Evolutionary conservation across 345 rosid species (phyloP).

Genomic region (Salix brachista): DNA sequence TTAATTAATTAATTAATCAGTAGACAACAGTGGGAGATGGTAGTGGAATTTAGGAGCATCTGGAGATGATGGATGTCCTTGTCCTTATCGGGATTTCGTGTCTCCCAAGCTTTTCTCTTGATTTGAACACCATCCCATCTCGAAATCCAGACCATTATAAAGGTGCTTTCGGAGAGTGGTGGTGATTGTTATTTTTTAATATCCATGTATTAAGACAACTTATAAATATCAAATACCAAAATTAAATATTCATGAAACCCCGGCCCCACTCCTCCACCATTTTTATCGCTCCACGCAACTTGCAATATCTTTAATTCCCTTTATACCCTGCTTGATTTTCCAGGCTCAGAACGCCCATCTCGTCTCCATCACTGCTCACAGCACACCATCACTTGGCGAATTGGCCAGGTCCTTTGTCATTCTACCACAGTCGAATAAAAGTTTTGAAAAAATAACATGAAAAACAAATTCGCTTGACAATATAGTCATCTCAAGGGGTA

Average conservation of each 20-base stretch:
- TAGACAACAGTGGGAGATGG: not conserved
- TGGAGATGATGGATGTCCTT: conserved; percentile 14
- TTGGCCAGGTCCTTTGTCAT: no score
- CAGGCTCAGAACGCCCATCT: not conserved
- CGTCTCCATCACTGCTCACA: not conserved
- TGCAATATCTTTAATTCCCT: not conserved
- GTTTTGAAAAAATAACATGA: no score
- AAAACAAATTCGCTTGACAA: no score
- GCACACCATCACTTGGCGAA: no score
- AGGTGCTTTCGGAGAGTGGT: no score
- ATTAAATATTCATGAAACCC: no score
- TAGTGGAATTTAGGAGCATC: not conserved
- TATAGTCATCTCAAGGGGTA: not conserved
- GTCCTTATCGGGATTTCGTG: conserved; percentile 25
- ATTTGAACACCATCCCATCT: not conserved
- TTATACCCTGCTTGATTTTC: not conserved
- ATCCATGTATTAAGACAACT: no score
- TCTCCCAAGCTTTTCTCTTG: conserved; percentile 1
- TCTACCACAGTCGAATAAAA: no score
- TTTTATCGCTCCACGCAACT: not conserved
- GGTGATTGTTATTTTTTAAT: no score
- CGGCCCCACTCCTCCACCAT: not conserved
- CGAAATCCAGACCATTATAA: not conserved
- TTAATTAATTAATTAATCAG: no score
- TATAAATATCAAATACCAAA: no score